phyloP scores from a whole-genome alignment of 257 asterid genomes.

The Leonotis leonurus region DNA sequence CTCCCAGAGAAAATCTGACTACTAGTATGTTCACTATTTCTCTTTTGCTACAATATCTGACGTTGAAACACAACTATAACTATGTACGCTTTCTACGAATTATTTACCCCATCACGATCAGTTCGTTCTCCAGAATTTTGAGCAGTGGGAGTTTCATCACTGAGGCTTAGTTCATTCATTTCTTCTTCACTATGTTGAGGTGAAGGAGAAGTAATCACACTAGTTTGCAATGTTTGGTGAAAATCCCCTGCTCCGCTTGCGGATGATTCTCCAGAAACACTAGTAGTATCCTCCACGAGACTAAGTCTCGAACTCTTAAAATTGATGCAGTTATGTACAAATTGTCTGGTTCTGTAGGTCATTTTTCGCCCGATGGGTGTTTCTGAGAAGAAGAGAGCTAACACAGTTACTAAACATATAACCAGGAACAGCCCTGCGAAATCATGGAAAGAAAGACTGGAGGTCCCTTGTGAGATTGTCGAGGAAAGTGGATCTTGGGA shows the following conservation, averaged over 20 bases:
- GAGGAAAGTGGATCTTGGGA: slow-evolving; percentile 35
- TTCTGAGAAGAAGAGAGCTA: slow-evolving; percentile 35
- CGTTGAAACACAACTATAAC: too few relatives aligned
- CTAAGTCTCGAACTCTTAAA: background rate
- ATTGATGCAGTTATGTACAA: background rate
- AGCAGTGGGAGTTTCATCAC: background rate
- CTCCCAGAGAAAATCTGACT: too few relatives aligned
- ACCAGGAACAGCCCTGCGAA: slow-evolving; percentile 59
- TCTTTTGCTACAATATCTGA: too few relatives aligned
- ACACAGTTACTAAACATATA: slow-evolving; percentile 29
- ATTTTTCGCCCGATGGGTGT: slow-evolving; percentile 28
- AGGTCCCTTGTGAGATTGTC: slow-evolving; percentile 29
- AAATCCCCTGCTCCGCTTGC: background rate
- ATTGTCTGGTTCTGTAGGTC: background rate
- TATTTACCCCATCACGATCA: too few relatives aligned
- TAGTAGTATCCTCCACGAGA: background rate
- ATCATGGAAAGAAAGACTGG: slow-evolving; percentile 31
- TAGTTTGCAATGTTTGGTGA: background rate
- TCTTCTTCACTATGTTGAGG: slow-evolving; percentile 2
- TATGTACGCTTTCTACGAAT: too few relatives aligned
- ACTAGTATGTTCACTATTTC: too few relatives aligned
- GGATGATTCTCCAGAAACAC: background rate
- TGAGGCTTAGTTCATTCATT: slow-evolving; percentile 2
- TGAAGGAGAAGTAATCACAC: background rate
- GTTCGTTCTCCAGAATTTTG: too few relatives aligned